Evolutionary conservation across 164 flowering plant species (phyloP), one percentile per base, ranked within the genome.

Genomic region (Vitis cinerea): DNA sequence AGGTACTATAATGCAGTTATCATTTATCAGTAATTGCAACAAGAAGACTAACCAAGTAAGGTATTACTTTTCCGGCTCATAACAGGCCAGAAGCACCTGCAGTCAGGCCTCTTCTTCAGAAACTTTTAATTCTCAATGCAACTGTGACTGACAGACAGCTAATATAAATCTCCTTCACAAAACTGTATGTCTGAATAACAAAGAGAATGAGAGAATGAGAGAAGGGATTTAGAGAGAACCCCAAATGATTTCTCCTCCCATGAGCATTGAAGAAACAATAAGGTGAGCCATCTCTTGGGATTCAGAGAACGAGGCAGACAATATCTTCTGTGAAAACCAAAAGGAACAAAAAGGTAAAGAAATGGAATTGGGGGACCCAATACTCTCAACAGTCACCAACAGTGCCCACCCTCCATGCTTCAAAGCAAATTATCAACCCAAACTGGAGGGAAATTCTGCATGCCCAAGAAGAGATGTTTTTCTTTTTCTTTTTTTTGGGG

Each of bases 381-480:
- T 13, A 50, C 19, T 8, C n/a, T 23, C 8, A 59, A n/a, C 50
- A 51, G 65, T 37, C 54, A 27, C 7, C 61, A 50, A 48, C 44
- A 71, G 53, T 65, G 66, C 72, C 64, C 69, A 73, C 59, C 69
- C 52, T 52, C 63, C 12, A 59, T 62, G 69, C 61, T 59, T 60
- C 52, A 50, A 65, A 70, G 58, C 31, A 37, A 54, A 65, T 37
- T 31, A 57, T 54, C 23, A 63, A 64, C 53, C 73, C 63, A 52
- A 54, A 9, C 19, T 67, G 73, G 63, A 75, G 74, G 27, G 67
- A 57, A 61, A 49, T 59, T 75, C 67, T 76, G 71, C 74, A 76
- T 71, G 73, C 69, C 76, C 83, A 78, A 76, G 79, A 80, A 75
- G 72, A 73, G 75, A 81, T 76, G 79, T 69, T 72, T 65, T 66